Conservation (phyloP, 495 filamentous ascomycete species). For the Echria macrotheca region DNA sequence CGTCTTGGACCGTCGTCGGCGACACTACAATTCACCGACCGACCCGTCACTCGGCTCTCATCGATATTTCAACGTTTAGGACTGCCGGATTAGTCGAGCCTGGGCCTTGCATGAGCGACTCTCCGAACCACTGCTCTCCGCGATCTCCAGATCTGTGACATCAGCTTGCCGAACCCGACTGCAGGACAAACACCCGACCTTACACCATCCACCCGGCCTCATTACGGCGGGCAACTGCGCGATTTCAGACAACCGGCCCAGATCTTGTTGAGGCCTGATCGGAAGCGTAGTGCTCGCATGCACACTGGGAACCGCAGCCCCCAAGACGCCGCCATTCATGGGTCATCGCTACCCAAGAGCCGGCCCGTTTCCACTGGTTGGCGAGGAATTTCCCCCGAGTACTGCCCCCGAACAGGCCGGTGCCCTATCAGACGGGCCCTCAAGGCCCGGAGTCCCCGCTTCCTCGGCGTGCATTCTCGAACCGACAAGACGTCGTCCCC, state of each 20-base stretch:
- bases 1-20: too few relatives aligned
- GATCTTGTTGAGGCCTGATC: background rate
- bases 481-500: conserved; percentile 26
- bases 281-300: background rate
- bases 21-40: too few relatives aligned
- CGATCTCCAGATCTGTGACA: background rate
- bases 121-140: too few relatives aligned
- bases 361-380: conserved; percentile 25
- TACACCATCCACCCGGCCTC: background rate
- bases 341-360: conserved; percentile 20
- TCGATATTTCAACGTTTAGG: too few relatives aligned
- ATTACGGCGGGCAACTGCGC: conserved; percentile 2
- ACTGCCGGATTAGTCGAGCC: too few relatives aligned
- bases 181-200: too few relatives aligned
- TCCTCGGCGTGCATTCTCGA: conserved; percentile 10
- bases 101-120: too few relatives aligned
- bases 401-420: conserved; percentile 11
- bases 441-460: conserved; percentile 8
- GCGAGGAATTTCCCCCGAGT: conserved; percentile 8
- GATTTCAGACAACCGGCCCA: background rate
- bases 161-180: too few relatives aligned
- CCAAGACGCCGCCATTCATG: conserved; percentile 8
- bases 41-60: too few relatives aligned
- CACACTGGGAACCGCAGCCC: conserved; percentile 11
- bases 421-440: conserved; percentile 13